phyloP scores from a whole-genome alignment of 2,329 filamentous ascomycete genomes.

The Cladosporium sp. region DNA sequence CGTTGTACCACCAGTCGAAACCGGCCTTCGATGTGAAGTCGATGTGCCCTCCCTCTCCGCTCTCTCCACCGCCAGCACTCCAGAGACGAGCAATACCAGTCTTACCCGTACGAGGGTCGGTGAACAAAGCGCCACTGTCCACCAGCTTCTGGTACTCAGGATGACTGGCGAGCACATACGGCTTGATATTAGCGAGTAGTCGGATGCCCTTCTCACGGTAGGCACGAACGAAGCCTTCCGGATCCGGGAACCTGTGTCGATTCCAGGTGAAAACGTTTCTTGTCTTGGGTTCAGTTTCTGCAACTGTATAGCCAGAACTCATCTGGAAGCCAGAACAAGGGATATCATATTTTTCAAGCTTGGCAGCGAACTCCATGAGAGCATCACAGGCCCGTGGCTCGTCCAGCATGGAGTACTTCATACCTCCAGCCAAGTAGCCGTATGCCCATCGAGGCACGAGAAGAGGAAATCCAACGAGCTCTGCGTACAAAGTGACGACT shows the following conservation, averaged over 20 bases:
- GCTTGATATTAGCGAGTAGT: constrained; percentile 72
- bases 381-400: constrained; percentile 58
- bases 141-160: constrained; percentile 65
- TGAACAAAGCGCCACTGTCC: constrained; percentile 64
- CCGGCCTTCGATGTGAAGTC: constrained; percentile 70
- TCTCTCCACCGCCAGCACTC: constrained; percentile 72
- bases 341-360: constrained; percentile 61
- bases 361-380: constrained; percentile 62
- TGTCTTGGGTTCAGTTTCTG: constrained; percentile 67
- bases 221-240: constrained; percentile 62
- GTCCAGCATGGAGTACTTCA: constrained; percentile 62
- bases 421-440: constrained; percentile 70
- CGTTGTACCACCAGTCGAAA: constrained; percentile 72
- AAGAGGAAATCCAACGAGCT: constrained; percentile 67
- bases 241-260: constrained; percentile 67
- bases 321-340: constrained; percentile 73
- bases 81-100: constrained; percentile 65
- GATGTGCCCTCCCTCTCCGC: constrained; percentile 69
- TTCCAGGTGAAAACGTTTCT: constrained; percentile 75
- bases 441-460: constrained; percentile 72
- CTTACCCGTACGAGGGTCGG: constrained; percentile 51
- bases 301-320: constrained; percentile 71
- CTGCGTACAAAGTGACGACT: constrained; percentile 66
- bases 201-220: constrained; percentile 67
- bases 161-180: constrained; percentile 68